phyloP scores from a whole-genome alignment of 2,329 filamentous ascomycete genomes.

The Alternaria rosae region DNA sequence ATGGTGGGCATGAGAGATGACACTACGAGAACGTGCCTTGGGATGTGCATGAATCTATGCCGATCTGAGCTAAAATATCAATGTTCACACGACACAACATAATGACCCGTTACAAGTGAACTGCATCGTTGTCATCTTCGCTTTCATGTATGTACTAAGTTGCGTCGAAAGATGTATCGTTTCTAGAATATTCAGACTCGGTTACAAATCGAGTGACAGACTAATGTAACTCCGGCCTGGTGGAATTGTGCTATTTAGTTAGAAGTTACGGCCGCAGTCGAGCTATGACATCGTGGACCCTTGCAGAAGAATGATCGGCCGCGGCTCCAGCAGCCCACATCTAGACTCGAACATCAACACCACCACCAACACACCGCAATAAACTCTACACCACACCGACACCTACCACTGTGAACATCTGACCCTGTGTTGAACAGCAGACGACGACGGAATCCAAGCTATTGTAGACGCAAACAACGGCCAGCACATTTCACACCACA shows the following conservation, averaged over 20 bases:
- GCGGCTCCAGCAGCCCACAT: slow-evolving; percentile 13
- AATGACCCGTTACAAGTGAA: neutral
- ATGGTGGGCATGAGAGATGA: slow-evolving; percentile 19
- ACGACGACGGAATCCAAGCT: neutral
- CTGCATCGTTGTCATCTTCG: neutral
- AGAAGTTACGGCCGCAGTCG: slow-evolving; percentile 1
- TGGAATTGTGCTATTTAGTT: no score
- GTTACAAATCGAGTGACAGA: no score
- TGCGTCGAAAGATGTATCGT: neutral
- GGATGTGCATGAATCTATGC: slow-evolving; percentile 14
- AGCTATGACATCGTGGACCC: slow-evolving; percentile 21
- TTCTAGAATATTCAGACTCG: no score
- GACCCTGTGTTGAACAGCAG: neutral
- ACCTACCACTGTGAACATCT: neutral
- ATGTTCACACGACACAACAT: neutral
- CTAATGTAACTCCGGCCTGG: no score
- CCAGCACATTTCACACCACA: neutral
- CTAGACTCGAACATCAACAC: slow-evolving; percentile 1
- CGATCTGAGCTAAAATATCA: slow-evolving; percentile 8
- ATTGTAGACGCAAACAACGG: neutral
- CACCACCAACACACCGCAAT: slow-evolving; percentile 4
- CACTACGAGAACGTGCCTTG: slow-evolving; percentile 17
- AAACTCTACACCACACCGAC: neutral
- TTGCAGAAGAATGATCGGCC: slow-evolving; percentile 19
- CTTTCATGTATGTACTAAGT: neutral